Conservation (phyloP, 163 green algal genomes). For the Scenedesmus sp. region DNA sequence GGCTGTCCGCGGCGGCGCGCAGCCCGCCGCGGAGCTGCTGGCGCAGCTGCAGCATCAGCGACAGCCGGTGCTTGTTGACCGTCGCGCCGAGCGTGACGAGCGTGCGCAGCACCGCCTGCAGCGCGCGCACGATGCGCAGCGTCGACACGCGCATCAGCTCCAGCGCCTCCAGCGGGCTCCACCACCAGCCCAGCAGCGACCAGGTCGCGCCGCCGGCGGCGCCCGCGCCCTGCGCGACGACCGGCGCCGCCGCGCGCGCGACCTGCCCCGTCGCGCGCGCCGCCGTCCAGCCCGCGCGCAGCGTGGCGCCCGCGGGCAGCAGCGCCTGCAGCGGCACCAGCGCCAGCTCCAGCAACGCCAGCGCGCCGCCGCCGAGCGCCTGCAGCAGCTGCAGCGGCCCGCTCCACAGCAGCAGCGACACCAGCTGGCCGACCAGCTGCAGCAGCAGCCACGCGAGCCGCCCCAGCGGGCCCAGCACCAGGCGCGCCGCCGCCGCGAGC, state of each 20-base stretch:
- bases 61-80: conserved; percentile 45
- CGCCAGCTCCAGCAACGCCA: conserved; percentile 29
- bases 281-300: conserved; percentile 2
- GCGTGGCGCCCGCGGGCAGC: neutral
- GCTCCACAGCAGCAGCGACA: conserved; percentile 40
- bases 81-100: conserved; percentile 16
- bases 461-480: conserved; percentile 31
- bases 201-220: neutral
- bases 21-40: conserved; percentile 12
- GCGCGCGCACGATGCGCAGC: conserved; percentile 49
- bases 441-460: conserved; percentile 25
- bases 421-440: conserved; percentile 43
- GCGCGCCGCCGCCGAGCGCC: conserved; percentile 20
- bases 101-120: conserved; percentile 56
- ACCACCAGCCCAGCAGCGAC: neutral
- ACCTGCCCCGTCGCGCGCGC: conserved; percentile 8
- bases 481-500: neutral
- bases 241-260: neutral
- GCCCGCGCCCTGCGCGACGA: neutral
- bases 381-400: conserved; percentile 43
- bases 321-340: conserved; percentile 20
- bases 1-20: conserved; percentile 18
- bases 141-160: conserved; percentile 54
- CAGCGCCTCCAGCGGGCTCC: conserved; percentile 43
- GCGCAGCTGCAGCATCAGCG: conserved; percentile 36